Percentiles rank a stretch among this genome's conserved stretches.
Conservation (phyloP, 225 moss, liverwort and hornwort species). For the Physcomitrellopsis africana region DNA sequence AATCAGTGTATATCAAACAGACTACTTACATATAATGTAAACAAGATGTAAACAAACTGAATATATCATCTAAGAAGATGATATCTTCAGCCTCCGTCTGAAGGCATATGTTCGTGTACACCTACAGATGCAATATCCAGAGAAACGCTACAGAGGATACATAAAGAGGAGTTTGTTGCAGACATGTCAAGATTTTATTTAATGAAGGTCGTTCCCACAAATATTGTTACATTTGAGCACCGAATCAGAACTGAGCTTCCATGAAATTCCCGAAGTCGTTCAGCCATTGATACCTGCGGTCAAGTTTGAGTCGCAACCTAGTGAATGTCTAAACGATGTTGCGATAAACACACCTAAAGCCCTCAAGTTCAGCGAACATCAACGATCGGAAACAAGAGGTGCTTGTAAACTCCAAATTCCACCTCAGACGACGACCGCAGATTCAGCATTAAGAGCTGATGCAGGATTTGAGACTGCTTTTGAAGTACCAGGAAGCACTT, state of each 20-base stretch:
- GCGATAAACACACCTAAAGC: slow-evolving; percentile 32
- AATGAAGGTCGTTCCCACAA: not conserved
- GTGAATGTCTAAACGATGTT: slow-evolving; percentile 3
- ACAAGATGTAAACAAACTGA: too few species aligned
- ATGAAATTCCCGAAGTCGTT: not conserved
- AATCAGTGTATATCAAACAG: not conserved
- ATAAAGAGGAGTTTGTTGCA: not conserved
- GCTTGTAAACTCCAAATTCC: slow-evolving; percentile 22
- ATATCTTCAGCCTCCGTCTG: slow-evolving; percentile 9
- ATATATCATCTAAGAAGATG: slow-evolving; percentile 17
- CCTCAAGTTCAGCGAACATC: not conserved
- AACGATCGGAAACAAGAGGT: slow-evolving; percentile 16
- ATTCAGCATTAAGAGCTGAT: slow-evolving; percentile 20
- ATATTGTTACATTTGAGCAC: slow-evolving; percentile 4
- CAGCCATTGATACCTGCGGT: slow-evolving; percentile 18
- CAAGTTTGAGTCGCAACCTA: slow-evolving; percentile 20
- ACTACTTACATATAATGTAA: slow-evolving; percentile 6
- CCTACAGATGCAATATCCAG: not conserved
- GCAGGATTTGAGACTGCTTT: slow-evolving; percentile 9
- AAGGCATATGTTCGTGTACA: not conserved
- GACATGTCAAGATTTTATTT: not conserved
- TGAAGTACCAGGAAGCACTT: slow-evolving; percentile 65
- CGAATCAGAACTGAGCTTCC: slow-evolving; percentile 5
- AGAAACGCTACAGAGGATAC: not conserved
- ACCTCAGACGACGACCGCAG: slow-evolving; percentile 45